Evolutionary conservation across 441 rosid genomes (phyloP).

Genomic region (Dalechampia spathulata): DNA sequence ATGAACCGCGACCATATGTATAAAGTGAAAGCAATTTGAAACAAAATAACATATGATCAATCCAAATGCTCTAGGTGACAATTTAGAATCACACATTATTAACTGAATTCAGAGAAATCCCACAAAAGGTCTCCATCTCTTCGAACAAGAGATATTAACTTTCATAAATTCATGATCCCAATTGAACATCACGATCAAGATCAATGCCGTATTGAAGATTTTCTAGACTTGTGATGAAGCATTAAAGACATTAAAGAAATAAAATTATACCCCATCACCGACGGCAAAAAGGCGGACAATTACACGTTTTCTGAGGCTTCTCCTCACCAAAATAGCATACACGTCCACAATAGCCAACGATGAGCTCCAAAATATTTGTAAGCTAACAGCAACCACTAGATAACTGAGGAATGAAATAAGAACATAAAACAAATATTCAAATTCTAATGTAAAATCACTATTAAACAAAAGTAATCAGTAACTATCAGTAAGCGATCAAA

Average conservation of each 20-base stretch:
- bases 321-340: conserved; percentile 59
- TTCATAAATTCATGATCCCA: no score
- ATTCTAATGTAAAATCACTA: not conserved
- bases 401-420: conserved; percentile 36
- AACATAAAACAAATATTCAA: not conserved
- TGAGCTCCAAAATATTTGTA: conserved; percentile 76
- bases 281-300: conserved; percentile 45
- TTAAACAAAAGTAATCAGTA: not conserved
- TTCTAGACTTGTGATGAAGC: not conserved
- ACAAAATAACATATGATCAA: not conserved
- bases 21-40: no score
- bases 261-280: conserved; percentile 64
- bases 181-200: no score
- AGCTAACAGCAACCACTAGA: conserved; percentile 58
- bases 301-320: conserved; percentile 45
- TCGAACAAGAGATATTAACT: no score
- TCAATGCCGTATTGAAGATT: not conserved
- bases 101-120: not conserved
- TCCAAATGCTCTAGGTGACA: not conserved
- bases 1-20: not conserved
- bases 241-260: not conserved
- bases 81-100: not conserved
- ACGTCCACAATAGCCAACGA: conserved; percentile 52
- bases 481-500: not conserved
- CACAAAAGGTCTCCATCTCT: not conserved